These are phyloP conservation scores for Cyberlindnera sargentensis DNA, from an alignment of 805 yeast genomes.

Conservation along the genomic window DNA sequence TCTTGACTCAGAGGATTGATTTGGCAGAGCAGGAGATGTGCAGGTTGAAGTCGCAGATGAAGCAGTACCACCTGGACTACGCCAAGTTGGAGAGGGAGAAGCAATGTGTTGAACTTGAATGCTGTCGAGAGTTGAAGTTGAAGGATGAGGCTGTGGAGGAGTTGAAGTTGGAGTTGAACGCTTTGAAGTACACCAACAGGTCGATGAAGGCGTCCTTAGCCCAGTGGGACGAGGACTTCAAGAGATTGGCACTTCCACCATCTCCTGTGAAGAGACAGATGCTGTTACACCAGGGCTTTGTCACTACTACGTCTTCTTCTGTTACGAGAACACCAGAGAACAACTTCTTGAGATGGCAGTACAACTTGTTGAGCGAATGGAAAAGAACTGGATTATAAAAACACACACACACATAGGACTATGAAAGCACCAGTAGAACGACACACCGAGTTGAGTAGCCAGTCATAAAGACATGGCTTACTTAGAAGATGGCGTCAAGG, in stretches of 20 bases:
- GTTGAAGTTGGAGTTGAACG: neutral
- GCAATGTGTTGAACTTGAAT: neutral
- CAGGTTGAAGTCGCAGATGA: constrained; percentile 5
- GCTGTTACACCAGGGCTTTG: neutral
- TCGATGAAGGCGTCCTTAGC: constrained; percentile 2
- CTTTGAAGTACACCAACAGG: neutral
- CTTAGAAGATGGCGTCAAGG: constrained; percentile 41
- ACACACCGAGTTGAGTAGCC: no score
- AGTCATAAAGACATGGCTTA: no score
- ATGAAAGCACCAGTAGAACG: neutral
- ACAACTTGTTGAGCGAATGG: constrained; percentile 3
- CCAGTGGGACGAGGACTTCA: constrained; percentile 6
- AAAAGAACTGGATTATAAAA: no score
- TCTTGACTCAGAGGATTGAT: constrained; percentile 12
- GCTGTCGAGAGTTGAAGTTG: neutral
- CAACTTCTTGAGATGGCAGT: constrained; percentile 11
- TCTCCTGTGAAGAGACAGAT: neutral
- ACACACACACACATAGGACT: no score
- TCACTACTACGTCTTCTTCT: neutral
- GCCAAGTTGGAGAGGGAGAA: neutral
- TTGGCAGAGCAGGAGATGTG: constrained; percentile 12
- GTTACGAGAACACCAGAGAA: neutral
- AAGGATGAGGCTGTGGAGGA: constrained; percentile 1
- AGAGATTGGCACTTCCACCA: neutral
- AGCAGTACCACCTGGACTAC: neutral